Conservation (phyloP, 148 eudicot genomes). For the Amaranthus cruentus region DNA sequence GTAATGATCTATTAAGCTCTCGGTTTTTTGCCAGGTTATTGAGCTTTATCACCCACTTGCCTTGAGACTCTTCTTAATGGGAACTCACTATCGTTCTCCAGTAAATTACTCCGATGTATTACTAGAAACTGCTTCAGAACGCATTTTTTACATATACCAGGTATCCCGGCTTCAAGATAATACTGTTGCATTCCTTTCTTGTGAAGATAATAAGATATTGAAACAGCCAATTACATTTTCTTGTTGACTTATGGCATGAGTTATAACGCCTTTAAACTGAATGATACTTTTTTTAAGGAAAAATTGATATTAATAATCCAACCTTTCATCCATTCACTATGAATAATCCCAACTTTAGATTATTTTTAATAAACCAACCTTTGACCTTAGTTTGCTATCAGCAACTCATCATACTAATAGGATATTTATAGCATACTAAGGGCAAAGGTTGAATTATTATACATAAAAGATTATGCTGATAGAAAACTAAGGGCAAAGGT, state of each 20-base stretch:
- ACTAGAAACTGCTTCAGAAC: slow-evolving; percentile 87
- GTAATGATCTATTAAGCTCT: background rate
- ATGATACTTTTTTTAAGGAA: background rate
- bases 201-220: background rate
- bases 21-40: slow-evolving; percentile 52
- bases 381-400: too few species aligned
- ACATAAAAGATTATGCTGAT: too few species aligned
- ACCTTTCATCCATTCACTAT: too few species aligned
- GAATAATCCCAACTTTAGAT: too few species aligned
- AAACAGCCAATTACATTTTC: background rate
- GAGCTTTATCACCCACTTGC: slow-evolving; percentile 91
- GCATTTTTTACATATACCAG: slow-evolving; percentile 87
- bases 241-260: background rate
- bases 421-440: too few species aligned
- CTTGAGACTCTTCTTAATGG: slow-evolving; percentile 77
- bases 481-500: too few species aligned
- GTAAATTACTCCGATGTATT: slow-evolving; percentile 77
- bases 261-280: background rate
- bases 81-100: slow-evolving; percentile 92
- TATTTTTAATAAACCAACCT: too few species aligned
- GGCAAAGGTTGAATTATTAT: too few species aligned
- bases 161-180: slow-evolving; percentile 25
- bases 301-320: too few species aligned
- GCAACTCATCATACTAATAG: too few species aligned
- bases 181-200: background rate